A percentile compares a stretch with the other conserved stretches of the same genome.
These are phyloP conservation scores for Achlya hypogyna DNA, from an alignment of 352 stramenopile genomes.

Conservation along the genomic window DNA sequence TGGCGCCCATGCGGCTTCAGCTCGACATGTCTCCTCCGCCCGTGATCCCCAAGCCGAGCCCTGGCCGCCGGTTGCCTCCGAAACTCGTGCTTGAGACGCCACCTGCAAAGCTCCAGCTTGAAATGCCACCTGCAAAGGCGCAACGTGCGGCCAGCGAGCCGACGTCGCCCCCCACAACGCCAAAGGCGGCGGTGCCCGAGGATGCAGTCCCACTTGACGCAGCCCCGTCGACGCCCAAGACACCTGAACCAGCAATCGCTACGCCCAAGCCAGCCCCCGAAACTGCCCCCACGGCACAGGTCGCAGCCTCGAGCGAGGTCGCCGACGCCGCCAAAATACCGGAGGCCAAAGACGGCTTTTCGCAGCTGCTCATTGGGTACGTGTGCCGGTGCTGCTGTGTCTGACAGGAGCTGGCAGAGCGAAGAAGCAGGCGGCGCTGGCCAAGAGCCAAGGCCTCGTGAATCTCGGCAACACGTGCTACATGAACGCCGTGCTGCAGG, in stretches of 20 bases:
- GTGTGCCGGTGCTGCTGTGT: background rate
- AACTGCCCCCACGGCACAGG: background rate
- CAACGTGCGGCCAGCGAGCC: background rate
- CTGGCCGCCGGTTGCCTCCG: background rate
- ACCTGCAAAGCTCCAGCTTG: background rate
- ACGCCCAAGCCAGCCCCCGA: background rate
- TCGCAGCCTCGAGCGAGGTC: background rate
- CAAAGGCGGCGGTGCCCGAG: too few species aligned
- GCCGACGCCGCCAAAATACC: background rate
- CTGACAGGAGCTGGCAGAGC: background rate
- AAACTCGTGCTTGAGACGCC: background rate
- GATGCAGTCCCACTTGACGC: too few species aligned
- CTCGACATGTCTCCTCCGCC: background rate
- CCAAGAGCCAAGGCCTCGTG: constrained; percentile 78
- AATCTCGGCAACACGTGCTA: constrained; percentile 92
- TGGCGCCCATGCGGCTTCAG: background rate
- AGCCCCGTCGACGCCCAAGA: background rate
- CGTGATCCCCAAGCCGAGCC: background rate
- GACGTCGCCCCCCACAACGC: background rate
- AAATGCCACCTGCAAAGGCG: too few species aligned
- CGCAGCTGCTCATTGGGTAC: background rate
- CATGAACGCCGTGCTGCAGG: constrained; percentile 92
- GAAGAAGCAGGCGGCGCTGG: constrained; percentile 20
- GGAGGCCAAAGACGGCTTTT: background rate
- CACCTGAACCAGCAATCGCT: background rate